Evolutionary conservation across 345 rosid genomes (phyloP).

Genomic region (Salix suchowensis): DNA sequence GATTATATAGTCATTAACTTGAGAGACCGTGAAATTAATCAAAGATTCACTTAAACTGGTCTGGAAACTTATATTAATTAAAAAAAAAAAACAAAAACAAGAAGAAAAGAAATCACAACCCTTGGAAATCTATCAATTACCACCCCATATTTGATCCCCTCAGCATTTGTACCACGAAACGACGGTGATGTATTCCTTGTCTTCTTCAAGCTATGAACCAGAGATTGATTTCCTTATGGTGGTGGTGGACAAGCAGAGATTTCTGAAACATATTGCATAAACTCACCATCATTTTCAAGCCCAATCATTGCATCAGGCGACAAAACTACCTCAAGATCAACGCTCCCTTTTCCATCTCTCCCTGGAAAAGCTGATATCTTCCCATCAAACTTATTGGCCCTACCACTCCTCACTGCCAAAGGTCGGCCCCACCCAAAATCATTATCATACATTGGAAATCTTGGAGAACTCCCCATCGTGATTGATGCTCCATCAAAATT

Average conservation of each 20-base stretch:
- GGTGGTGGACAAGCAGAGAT: neutral
- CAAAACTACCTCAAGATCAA: conserved; percentile 86
- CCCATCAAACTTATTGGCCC: conserved; percentile 92
- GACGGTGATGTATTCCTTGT: neutral
- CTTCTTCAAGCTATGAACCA: neutral
- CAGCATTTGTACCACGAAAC: neutral
- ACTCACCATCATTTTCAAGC: conserved; percentile 61
- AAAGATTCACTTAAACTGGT: rapidly evolving
- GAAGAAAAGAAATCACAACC: neutral
- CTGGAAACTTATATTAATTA: no score
- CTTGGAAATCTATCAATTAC: neutral
- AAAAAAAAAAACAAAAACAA: neutral
- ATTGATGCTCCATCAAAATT: conserved; percentile 92
- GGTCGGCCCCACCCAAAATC: conserved; percentile 98
- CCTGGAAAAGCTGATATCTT: conserved; percentile 92
- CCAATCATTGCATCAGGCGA: conserved; percentile 66
- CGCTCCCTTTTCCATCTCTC: conserved; percentile 69
- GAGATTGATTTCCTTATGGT: neutral
- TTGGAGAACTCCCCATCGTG: conserved; percentile 96
- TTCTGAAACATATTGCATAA: conserved; percentile 73
- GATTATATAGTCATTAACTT: no score
- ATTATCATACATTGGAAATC: conserved; percentile 92
- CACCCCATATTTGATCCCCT: neutral
- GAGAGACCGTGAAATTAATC: rapidly evolving
- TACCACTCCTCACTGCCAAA: conserved; percentile 82